These are phyloP conservation scores for Cryptosporidium andersoni DNA, from an alignment of 169 alveolate species.

Conservation along the genomic window DNA sequence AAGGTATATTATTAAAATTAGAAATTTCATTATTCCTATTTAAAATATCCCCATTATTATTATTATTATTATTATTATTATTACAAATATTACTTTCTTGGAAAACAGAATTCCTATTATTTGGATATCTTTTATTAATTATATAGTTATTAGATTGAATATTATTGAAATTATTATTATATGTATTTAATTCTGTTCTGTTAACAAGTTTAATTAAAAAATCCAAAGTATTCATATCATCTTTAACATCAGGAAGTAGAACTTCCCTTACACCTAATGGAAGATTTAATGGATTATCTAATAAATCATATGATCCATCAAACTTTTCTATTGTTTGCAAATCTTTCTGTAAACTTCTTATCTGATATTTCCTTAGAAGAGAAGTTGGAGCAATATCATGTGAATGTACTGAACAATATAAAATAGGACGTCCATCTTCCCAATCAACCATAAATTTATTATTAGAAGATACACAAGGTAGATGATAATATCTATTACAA, in stretches of 20 bases:
- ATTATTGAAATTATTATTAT: background rate
- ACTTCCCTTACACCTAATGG: constrained; percentile 41
- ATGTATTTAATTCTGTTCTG: background rate
- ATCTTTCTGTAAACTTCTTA: constrained; percentile 39
- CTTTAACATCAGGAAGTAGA: constrained; percentile 46
- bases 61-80: too few relatives aligned
- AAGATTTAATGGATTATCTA: constrained; percentile 32
- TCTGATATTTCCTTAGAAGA: constrained; percentile 33
- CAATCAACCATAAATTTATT: constrained; percentile 58
- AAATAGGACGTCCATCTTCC: constrained; percentile 43
- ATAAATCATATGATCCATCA: background rate
- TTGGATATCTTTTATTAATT: background rate
- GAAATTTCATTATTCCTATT: too few relatives aligned
- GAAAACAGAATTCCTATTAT: background rate
- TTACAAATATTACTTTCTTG: background rate
- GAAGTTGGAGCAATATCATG: constrained; percentile 55
- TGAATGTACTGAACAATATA: constrained; percentile 63
- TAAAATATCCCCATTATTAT: too few relatives aligned
- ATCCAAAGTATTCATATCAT: constrained; percentile 36
- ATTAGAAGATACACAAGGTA: constrained; percentile 56
- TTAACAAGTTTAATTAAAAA: constrained; percentile 13
- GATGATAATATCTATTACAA: constrained; percentile 28
- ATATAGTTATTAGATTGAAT: background rate
- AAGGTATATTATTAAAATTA: too few relatives aligned
- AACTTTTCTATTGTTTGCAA: background rate